These are phyloP conservation scores for Pyrenophora teres DNA, from an alignment of 2,329 filamentous ascomycete genomes.

Conservation along the genomic window DNA sequence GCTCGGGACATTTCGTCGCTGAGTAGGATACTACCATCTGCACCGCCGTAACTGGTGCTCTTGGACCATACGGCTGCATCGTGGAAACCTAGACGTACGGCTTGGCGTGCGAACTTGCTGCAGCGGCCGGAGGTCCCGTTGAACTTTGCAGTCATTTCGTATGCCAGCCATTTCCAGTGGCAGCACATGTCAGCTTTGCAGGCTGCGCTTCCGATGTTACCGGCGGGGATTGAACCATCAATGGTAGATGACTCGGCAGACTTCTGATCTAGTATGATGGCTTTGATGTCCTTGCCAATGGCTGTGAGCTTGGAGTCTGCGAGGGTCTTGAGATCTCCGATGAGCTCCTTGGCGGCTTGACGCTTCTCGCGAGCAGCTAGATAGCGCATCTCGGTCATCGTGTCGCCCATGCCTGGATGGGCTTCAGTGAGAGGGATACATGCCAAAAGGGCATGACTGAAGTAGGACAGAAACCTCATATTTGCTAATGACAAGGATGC, in stretches of 20 bases:
- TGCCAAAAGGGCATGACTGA: slow-evolving; percentile 27
- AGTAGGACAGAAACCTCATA: slow-evolving; percentile 16
- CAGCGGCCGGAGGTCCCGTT: slow-evolving; percentile 42
- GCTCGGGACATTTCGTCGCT: slow-evolving; percentile 33
- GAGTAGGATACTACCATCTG: slow-evolving; percentile 43
- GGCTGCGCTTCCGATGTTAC: slow-evolving; percentile 37
- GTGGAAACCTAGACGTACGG: slow-evolving; percentile 42
- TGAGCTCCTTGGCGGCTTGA: slow-evolving; percentile 37
- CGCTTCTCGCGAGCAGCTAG: slow-evolving; percentile 25
- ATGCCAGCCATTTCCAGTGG: slow-evolving; percentile 43
- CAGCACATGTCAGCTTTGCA: slow-evolving; percentile 45
- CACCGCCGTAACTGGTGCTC: slow-evolving; percentile 33
- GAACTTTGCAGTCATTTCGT: slow-evolving; percentile 44
- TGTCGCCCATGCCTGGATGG: slow-evolving; percentile 39
- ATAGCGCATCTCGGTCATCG: slow-evolving; percentile 25
- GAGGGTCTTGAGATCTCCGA: slow-evolving; percentile 43
- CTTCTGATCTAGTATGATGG: slow-evolving; percentile 36
- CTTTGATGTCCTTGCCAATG: slow-evolving; percentile 44
- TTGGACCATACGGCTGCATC: slow-evolving; percentile 43
- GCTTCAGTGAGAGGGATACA: slow-evolving; percentile 19
- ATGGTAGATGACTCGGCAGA: slow-evolving; percentile 29
- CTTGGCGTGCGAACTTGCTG: slow-evolving; percentile 39
- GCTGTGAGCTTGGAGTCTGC: slow-evolving; percentile 36
- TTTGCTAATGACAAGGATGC: not conserved
- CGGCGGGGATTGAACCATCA: slow-evolving; percentile 30